Base-by-base conservation (phyloP, 2,329 filamentous ascomycete species). In the Fusarium musae region DNA sequence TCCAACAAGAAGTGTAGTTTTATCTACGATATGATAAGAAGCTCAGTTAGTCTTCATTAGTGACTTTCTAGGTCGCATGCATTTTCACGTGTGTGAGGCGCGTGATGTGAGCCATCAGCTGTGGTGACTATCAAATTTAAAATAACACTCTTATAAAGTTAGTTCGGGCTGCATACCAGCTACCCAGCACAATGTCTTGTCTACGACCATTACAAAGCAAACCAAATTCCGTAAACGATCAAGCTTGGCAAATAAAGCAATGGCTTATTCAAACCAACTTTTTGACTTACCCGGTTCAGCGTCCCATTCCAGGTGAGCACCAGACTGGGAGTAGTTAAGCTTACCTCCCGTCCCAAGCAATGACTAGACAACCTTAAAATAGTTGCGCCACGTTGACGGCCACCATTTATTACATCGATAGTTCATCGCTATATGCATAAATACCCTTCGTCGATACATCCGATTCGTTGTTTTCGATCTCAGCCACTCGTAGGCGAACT, bases 61-160 rank as follows among this genome's bases (percentile, higher is more conserved):
- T 23, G 23, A 23, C 26, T 30, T 12, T 23, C 5, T 0, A 17
- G 4, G 16, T 26, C n/a, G 10, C n/a, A 17, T 12, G 10, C 0
- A 1, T 17, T 23, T 23, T 17, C 6, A 1, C 2, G n/a, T 23
- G 3, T 23, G 23, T 23, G 23, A 23, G 23, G 23, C 23, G 23
- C 23, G 23, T 23, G 23, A 23, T 23, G 23, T 23, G 23, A 23
- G 23, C 23, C 23, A 23, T 23, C 3, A 23, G 23, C 23, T 23
- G 23, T 23, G 23, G 23, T 23, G 23, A 23, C 23, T 23, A 23
- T 23, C 23, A 23, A 23, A 23, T 23, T 23, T 3, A 23, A 23
- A 23, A 23, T 3, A 23, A 23, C 23, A 23, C 23, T 23, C 3
- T 23, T 23, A 23, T 23, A 23, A 23, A 23, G 23, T 23, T 23